Base-by-base conservation (phyloP, 768 basidiomycete genomes). In the Serpula lacrymans region DNA sequence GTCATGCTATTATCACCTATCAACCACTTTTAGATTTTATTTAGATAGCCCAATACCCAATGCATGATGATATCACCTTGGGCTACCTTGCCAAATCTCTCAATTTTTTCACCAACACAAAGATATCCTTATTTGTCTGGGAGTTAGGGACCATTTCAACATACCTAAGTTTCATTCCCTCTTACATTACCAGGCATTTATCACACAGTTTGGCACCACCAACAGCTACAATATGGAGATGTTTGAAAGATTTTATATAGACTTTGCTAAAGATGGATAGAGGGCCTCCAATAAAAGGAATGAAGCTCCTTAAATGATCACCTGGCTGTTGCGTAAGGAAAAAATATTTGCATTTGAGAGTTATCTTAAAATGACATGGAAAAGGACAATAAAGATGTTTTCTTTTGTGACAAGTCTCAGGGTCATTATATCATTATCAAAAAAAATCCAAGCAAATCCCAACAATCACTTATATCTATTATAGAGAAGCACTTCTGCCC, bases 141-240 rank as follows among this genome's bases (percentile, higher is more conserved):
- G 48, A 1, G 36, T 40, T 17, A 32, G 56, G 3, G 28, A 45
- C 34, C 18, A 42, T 20, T 57, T 58, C 34, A 51, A 59, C 34
- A 56, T 58, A n/a, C 54, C 54, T 2, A 58, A 58, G 32, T 39
- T 66, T 3, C 65, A 67, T 39, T 51, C 40, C 10, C 23, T 55
- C 5, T 26, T 36, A 1, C 49, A 44, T 30, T 47, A 44, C 21
- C 31, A 40, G 24, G 21, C 22, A 11, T 35, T 30, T 12, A 50
- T 50, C 21, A 24, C 16, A 16, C 23, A 11, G 2, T 29, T 37
- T 17, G 48, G 49, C 3, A 41, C 18, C 22, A 31, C 31, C 6
- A 46, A 48, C 20, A n/a, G 42, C 11, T 43, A 20, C 41, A 47
- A 44, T 34, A 52, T 54, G 2, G 57, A 58, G 40, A 22, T 37